Conservation (phyloP, 2,329 filamentous ascomycete species). For the Fusarium drepaniforme region DNA sequence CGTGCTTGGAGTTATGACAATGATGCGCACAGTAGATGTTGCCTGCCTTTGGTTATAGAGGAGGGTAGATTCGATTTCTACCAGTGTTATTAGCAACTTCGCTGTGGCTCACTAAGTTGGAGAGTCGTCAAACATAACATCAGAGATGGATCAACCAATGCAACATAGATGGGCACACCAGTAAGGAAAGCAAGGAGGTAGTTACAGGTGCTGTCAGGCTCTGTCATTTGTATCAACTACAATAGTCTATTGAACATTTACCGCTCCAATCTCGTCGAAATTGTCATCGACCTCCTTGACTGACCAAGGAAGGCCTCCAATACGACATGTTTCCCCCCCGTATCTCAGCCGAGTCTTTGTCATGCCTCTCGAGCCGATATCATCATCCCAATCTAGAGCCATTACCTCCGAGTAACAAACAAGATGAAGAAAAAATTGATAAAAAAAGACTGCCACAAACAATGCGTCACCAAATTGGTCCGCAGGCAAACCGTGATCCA, state of each 20-base stretch:
- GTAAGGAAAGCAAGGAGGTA: too few relatives aligned
- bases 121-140: neutral
- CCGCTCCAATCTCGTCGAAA: slow-evolving; percentile 21
- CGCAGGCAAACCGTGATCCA: slow-evolving; percentile 42
- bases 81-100: neutral
- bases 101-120: neutral
- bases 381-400: slow-evolving; percentile 46
- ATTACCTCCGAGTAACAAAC: slow-evolving; percentile 43
- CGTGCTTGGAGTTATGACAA: neutral
- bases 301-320: slow-evolving; percentile 18
- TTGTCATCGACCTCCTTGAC: slow-evolving; percentile 31
- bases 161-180: neutral
- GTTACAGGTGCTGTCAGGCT: slow-evolving; percentile 5
- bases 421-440: slow-evolving; percentile 17
- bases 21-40: neutral
- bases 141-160: neutral
- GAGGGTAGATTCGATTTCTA: neutral
- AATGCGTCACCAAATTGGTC: slow-evolving; percentile 38
- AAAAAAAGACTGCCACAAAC: slow-evolving; percentile 20
- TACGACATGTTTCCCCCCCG: slow-evolving; percentile 20
- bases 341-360: slow-evolving; percentile 27
- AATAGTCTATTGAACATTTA: slow-evolving; percentile 32
- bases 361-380: slow-evolving; percentile 31
- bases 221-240: slow-evolving; percentile 28
- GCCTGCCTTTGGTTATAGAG: neutral